A percentile compares a stretch with the other conserved stretches of the same genome.
Evolutionary conservation across 1,284 basidiomycete genomes (phyloP).

Genomic region (Pyrrhoderma lamaoense): DNA sequence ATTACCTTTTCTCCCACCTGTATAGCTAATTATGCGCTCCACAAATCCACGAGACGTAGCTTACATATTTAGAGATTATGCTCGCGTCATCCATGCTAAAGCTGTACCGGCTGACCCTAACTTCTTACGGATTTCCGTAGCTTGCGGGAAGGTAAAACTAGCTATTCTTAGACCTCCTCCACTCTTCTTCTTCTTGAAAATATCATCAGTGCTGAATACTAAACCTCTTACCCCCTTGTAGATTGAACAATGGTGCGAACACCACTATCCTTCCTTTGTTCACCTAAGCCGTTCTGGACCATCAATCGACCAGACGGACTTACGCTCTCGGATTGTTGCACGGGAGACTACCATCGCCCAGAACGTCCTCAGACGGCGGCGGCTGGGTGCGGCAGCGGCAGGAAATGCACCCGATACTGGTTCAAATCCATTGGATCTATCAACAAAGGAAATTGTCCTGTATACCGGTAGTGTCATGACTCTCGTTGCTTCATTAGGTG

Average conservation of each 20-base stretch:
- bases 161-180: no score
- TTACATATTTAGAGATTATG: conserved; percentile 80
- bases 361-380: conserved; percentile 26
- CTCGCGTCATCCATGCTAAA: conserved; percentile 77
- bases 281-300: conserved; percentile 24
- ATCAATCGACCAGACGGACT: conserved; percentile 39
- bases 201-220: no score
- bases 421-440: conserved; percentile 9
- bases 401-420: background rate
- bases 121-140: conserved; percentile 74
- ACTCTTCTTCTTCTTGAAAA: no score
- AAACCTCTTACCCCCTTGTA: conserved; percentile 26
- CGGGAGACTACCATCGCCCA: conserved; percentile 33
- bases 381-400: conserved; percentile 22
- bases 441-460: conserved; percentile 24
- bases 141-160: conserved; percentile 62
- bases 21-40: conserved; percentile 81
- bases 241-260: conserved; percentile 91
- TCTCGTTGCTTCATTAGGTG: conserved; percentile 32
- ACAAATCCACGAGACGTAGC: conserved; percentile 92
- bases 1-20: background rate
- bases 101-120: conserved; percentile 80
- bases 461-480: conserved; percentile 35
- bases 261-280: conserved; percentile 83
- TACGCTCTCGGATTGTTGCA: conserved; percentile 41